Evolutionary conservation across 345 rosid species (phyloP), one percentile per base, ranked within the genome.

Genomic region (Combretum micranthum): DNA sequence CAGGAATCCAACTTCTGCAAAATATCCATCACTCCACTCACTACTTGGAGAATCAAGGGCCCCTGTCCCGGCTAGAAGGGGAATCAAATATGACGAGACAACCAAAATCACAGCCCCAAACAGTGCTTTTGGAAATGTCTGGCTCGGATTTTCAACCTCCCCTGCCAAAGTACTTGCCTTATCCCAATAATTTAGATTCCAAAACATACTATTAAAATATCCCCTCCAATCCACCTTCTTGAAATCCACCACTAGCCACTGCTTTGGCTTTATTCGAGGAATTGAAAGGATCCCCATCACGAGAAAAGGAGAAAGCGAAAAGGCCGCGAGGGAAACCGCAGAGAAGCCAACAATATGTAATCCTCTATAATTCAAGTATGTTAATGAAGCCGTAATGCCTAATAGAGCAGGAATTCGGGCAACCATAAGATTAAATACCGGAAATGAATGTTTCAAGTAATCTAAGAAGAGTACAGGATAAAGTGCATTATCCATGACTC

Each of bases 141-240:
- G 74, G 64, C 90, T 84, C 0, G 96, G 96, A 45, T 69, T 75
- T 20, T 88, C 84, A 2, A 91, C 90, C 83, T 91, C 95, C 57
- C 96, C 98, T 0, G 88, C 92, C 51, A 91, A 87, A 13, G 98
- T 88, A 75, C 98, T 91, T 13, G 93, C 96, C 77, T 86, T 86
- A 13, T 92, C 98, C 98, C 98, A 92, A 54, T 86, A 92, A 57
- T 92, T 92, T 60, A 88, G 68, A 73, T 92, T 92, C 98, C 98
- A 92, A 70, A 92, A 88, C 96, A 92, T 78, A 59, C 85, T 74
- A 65, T 92, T 92, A 67, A 92, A 88, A 69, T 80, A 86, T 2
- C 85, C 87, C 68, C 95, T 88, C 98, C 96, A 91, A 47, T 91
- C 73, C 52, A 88, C 84, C 68, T 68, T 78, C 62, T 58, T 64